These are phyloP conservation scores for Annona cherimola DNA, from an alignment of 164 flowering plant genomes.

Conservation along the genomic window DNA sequence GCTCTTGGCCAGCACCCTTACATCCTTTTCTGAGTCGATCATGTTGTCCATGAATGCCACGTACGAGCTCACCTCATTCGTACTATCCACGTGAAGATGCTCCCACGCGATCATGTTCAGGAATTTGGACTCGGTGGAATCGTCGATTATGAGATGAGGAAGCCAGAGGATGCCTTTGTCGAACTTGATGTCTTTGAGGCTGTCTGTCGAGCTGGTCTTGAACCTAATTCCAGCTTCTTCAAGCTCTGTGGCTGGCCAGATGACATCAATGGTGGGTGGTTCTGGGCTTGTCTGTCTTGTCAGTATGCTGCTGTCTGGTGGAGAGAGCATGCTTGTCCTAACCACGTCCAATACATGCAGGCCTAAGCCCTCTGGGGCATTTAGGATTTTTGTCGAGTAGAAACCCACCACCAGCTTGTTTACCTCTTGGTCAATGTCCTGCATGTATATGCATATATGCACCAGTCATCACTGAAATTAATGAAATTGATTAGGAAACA, in stretches of 20 bases:
- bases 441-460: neutral
- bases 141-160: slow-evolving; percentile 37
- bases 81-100: slow-evolving; percentile 45
- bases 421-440: slow-evolving; percentile 2
- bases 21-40: slow-evolving; percentile 42
- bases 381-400: slow-evolving; percentile 9
- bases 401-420: slow-evolving; percentile 30
- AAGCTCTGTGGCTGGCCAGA: slow-evolving; percentile 42
- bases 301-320: neutral
- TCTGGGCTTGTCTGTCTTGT: neutral
- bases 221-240: slow-evolving; percentile 45
- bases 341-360: slow-evolving; percentile 40
- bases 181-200: slow-evolving; percentile 47
- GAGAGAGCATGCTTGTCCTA: slow-evolving; percentile 33
- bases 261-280: slow-evolving; percentile 8
- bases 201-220: slow-evolving; percentile 29
- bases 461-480: neutral
- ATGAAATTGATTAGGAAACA: too few relatives aligned
- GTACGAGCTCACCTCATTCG: slow-evolving; percentile 47
- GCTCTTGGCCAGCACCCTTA: slow-evolving; percentile 25
- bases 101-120: slow-evolving; percentile 56
- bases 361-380: slow-evolving; percentile 22
- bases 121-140: slow-evolving; percentile 41
- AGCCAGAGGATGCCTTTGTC: slow-evolving; percentile 35
- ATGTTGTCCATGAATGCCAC: slow-evolving; percentile 54